Conservation (phyloP, 768 basidiomycete species). For the Kwoniella bestiolae region DNA sequence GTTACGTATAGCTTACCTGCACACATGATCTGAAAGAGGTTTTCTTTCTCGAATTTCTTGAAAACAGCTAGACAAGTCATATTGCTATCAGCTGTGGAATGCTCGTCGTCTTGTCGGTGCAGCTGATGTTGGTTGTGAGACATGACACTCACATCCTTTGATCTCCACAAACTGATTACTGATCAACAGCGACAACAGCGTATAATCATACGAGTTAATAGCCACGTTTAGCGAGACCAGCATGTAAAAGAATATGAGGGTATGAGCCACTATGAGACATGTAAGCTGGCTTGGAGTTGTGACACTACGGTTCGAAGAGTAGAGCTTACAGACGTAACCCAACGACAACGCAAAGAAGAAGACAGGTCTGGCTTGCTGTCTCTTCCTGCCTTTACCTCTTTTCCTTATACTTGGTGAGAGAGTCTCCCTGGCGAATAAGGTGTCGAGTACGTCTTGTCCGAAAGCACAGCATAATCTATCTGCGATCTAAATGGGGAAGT, state of each 20-base stretch:
- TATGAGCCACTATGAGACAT: conserved; percentile 72
- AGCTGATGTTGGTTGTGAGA: background rate
- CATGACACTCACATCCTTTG: conserved; percentile 71
- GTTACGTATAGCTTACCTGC: conserved; percentile 66
- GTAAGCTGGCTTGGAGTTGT: too few relatives aligned
- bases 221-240: conserved; percentile 93
- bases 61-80: conserved; percentile 66
- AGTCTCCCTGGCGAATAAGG: conserved; percentile 90
- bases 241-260: conserved; percentile 95
- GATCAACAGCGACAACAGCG: conserved; percentile 87
- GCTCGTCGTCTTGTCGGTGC: background rate
- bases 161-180: conserved; percentile 99
- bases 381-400: conserved; percentile 60
- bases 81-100: conserved; percentile 3
- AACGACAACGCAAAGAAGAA: conserved; percentile 81
- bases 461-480: conserved; percentile 93
- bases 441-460: conserved; percentile 96
- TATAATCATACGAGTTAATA: conserved; percentile 96
- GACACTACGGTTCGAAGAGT: background rate
- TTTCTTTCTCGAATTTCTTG: conserved; percentile 99
- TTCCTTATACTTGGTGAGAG: conserved; percentile 64
- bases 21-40: conserved; percentile 96
- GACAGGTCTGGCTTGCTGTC: conserved; percentile 70
- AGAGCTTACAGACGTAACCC: conserved; percentile 74
- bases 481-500: conserved; percentile 71